These are phyloP conservation scores for Ceratocystis huliohia DNA, from an alignment of 2,329 filamentous ascomycete genomes.

Conservation along the genomic window DNA sequence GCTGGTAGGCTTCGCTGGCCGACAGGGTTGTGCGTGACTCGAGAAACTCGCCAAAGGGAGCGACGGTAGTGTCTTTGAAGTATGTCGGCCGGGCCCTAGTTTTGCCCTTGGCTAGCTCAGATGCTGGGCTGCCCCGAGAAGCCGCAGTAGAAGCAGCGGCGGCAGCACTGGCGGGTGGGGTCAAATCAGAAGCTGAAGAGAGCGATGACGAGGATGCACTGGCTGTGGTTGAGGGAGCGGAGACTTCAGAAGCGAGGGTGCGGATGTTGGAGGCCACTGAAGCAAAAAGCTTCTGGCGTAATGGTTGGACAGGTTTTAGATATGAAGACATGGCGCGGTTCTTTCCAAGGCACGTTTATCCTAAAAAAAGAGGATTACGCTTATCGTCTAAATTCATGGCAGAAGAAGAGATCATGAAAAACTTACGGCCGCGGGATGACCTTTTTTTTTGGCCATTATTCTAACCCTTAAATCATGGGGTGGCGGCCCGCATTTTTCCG, in stretches of 20 bases:
- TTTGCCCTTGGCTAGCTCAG: constrained; percentile 28
- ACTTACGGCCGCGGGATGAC: neutral
- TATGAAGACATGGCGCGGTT: constrained; percentile 28
- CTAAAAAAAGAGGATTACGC: neutral
- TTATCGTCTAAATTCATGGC: neutral
- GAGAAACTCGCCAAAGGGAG: constrained; percentile 47
- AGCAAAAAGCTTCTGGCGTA: constrained; percentile 33
- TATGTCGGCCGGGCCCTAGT: constrained; percentile 36
- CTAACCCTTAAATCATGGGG: neutral
- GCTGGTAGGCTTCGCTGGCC: constrained; percentile 43
- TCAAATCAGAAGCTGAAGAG: constrained; percentile 8
- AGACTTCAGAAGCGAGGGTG: constrained; percentile 38
- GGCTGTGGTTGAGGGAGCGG: constrained; percentile 25
- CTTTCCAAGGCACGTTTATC: neutral
- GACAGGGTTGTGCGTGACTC: constrained; percentile 34
- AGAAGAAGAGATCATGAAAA: neutral
- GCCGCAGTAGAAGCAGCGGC: constrained; percentile 21
- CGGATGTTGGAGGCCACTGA: constrained; percentile 28
- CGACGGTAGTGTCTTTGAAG: constrained; percentile 47
- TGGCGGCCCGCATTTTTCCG: constrained; percentile 16
- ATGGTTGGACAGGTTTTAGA: constrained; percentile 33
- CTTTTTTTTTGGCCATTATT: neutral
- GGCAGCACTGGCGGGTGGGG: constrained; percentile 20
- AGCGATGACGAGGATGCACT: constrained; percentile 11
- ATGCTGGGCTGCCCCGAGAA: constrained; percentile 15